A percentile compares a stretch with the other conserved stretches of the same genome.
Conservation (phyloP, 768 basidiomycete genomes). For the Rhizopogon sp. region DNA sequence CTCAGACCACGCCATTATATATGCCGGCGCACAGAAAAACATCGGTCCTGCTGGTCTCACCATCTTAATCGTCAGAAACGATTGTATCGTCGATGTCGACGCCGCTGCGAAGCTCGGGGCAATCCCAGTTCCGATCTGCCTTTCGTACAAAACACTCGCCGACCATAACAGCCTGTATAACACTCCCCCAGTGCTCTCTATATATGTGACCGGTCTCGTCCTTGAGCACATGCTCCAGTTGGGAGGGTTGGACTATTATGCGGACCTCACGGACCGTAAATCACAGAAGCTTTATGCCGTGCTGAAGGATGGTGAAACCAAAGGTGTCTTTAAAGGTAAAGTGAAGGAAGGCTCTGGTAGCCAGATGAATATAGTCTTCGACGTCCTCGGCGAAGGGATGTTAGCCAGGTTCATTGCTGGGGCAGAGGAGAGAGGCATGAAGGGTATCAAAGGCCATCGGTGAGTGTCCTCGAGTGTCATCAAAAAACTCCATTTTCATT, state of each 20-base stretch:
- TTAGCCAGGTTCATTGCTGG: conserved; percentile 75
- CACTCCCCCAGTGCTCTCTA: conserved; percentile 87
- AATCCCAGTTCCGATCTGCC: conserved; percentile 66
- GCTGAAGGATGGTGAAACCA: conserved; percentile 63
- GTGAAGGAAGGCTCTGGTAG: conserved; percentile 76
- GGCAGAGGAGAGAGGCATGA: conserved; percentile 76
- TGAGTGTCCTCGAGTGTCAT: conserved; percentile 32
- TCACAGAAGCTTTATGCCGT: conserved; percentile 70
- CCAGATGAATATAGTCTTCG: conserved; percentile 96
- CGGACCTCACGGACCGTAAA: conserved; percentile 66
- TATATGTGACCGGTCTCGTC: conserved; percentile 88
- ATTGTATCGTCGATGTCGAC: conserved; percentile 88
- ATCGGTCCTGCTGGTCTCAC: conserved; percentile 92
- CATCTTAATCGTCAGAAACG: conserved; percentile 90
- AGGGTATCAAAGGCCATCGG: conserved; percentile 90
- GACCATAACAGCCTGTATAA: conserved; percentile 80
- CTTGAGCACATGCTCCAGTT: conserved; percentile 61
- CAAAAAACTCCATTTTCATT: background rate
- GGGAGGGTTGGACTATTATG: conserved; percentile 65
- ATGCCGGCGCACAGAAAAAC: conserved; percentile 98
- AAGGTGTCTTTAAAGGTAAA: conserved; percentile 65
- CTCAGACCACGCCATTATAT: conserved; percentile 89
- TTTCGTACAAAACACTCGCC: conserved; percentile 81
- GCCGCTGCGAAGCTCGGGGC: conserved; percentile 71
- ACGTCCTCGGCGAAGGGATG: conserved; percentile 63